Conservation (phyloP, 176 grass and related monocot genomes). For the Carex littledalei region DNA sequence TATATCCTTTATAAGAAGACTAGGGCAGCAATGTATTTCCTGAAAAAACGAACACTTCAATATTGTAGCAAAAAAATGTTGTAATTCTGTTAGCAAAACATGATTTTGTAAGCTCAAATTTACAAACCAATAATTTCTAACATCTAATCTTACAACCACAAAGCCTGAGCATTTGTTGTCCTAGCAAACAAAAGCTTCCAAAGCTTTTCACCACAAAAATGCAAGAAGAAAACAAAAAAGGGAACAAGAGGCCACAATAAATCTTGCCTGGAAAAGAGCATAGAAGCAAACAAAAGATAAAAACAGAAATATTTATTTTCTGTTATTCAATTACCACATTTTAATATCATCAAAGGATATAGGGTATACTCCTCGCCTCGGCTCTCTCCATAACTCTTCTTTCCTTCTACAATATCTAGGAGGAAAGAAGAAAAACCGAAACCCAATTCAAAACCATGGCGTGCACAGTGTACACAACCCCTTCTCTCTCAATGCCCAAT, state of each 20-base stretch:
- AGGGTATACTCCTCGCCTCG: slow-evolving; percentile 35
- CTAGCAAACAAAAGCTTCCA: not conserved
- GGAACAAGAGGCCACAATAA: slow-evolving; percentile 8
- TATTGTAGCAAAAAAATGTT: not conserved
- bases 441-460: slow-evolving; percentile 51
- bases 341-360: slow-evolving; percentile 48
- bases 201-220: not conserved
- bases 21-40: not conserved
- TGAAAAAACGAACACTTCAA: not conserved
- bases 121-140: not conserved
- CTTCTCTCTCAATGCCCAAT: slow-evolving; percentile 39
- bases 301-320: slow-evolving; percentile 40
- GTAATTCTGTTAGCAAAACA: not conserved
- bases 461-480: slow-evolving; percentile 53
- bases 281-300: slow-evolving; percentile 22
- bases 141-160: not conserved
- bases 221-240: slow-evolving; percentile 10
- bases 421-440: slow-evolving; percentile 36
- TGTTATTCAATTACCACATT: slow-evolving; percentile 27
- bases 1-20: not conserved
- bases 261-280: not conserved
- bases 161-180: not conserved
- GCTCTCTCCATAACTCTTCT: slow-evolving; percentile 31
- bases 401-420: slow-evolving; percentile 38
- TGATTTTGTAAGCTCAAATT: not conserved